Evolutionary conservation across 345 rosid genomes (phyloP).

Genomic region (Melaleuca quinquenervia): DNA sequence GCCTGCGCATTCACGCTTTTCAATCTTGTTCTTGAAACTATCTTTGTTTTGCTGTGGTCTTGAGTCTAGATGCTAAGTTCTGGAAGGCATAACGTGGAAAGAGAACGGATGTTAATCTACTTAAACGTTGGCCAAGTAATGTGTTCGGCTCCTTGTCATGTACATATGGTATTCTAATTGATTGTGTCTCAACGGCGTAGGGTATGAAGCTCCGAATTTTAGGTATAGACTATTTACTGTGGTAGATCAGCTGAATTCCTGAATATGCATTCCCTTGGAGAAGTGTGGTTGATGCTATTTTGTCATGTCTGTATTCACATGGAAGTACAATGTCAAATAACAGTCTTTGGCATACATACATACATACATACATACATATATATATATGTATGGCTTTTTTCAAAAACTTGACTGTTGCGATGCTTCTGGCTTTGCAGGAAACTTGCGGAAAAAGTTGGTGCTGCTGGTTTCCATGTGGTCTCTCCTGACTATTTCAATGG

Average conservation of each 20-base stretch:
- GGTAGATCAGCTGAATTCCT: background rate
- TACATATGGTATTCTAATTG: background rate
- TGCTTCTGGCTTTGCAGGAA: slow-evolving; percentile 23
- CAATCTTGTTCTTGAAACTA: background rate
- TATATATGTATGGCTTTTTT: background rate
- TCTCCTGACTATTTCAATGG: slow-evolving; percentile 63
- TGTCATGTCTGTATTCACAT: background rate
- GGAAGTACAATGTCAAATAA: background rate
- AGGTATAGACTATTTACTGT: slow-evolving; percentile 27
- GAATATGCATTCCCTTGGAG: background rate
- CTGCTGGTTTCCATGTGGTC: slow-evolving; percentile 56
- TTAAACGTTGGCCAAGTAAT: background rate
- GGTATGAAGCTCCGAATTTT: slow-evolving; percentile 74
- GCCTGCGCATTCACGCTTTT: background rate
- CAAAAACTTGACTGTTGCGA: background rate
- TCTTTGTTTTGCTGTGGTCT: background rate
- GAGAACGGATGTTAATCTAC: background rate
- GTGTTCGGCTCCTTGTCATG: background rate
- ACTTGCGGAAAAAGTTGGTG: slow-evolving; percentile 70
- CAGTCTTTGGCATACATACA: background rate
- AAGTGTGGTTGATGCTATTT: background rate
- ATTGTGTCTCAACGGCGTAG: slow-evolving; percentile 16
- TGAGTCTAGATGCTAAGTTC: background rate
- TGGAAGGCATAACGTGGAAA: background rate
- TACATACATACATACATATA: too few relatives aligned